Base-by-base conservation (phyloP, 306 rosid genomes). In the Calophaca sinica region DNA sequence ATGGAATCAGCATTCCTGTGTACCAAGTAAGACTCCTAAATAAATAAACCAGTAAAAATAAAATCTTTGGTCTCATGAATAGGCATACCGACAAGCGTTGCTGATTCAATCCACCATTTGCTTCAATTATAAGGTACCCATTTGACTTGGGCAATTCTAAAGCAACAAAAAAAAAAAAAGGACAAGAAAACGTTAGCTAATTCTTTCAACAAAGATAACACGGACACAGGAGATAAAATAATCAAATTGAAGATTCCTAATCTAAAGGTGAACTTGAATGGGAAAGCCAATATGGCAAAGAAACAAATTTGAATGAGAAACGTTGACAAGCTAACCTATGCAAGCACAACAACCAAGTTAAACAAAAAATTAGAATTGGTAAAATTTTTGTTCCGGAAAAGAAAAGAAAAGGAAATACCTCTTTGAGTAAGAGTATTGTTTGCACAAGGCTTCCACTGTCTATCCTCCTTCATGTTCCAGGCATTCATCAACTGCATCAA, bases 51-150 rank as follows among this genome's bases (percentile, higher is more conserved):
- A 59, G 38, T 13, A 64, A 12, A 12, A 73, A 67, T 48, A 29
- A 72, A 45, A 73, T 71, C 4, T 35, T 59, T 41, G 52, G 51
- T 70, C 11, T 36, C 55, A 80, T 49, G 31, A 80, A 79, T 26
- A 75, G 70, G 75, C 97, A 38, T 86, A 94, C 98, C 96, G 97
- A 90, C 64, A 94, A 58, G 15, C 98, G 93, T 77, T 94, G 98
- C 84, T 94, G 98, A 81, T 94, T 94, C 81, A 94, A 81, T 64
- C 97, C 98, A 70, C 98, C 98, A 73, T 94, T 94, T 29, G 98
- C 98, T 94, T 94, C 98, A 75, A 93, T 88, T 81, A 93, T 93
- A 80, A 93, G 88, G 83, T 82, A 87, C 57, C 98, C 97, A 60
- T 89, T 93, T 75, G 97, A 93, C 86, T 85, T 82, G 42, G 93